A percentile compares a stretch with the other conserved stretches of the same genome.
Conservation (phyloP, 1,284 basidiomycete genomes). For the Ganoderma lingzhi region DNA sequence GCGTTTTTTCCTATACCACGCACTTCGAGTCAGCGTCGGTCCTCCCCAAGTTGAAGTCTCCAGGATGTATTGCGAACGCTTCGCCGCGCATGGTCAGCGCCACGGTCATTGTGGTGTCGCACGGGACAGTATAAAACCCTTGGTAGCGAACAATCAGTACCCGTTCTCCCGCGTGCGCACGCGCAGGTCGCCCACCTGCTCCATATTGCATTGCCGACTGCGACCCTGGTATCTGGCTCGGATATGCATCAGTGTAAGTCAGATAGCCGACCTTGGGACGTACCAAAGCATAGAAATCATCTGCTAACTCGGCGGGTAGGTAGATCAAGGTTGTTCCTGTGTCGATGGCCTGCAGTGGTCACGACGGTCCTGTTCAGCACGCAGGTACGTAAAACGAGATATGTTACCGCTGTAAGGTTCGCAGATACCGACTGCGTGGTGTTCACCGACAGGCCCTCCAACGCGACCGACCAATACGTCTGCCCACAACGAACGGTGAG, state of each 20-base stretch:
- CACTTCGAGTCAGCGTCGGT: slow-evolving; percentile 42
- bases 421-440: slow-evolving; percentile 30
- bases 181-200: slow-evolving; percentile 41
- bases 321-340: slow-evolving; percentile 70
- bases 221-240: slow-evolving; percentile 57
- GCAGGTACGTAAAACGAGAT: not conserved
- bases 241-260: not conserved
- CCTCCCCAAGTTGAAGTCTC: slow-evolving; percentile 76
- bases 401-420: slow-evolving; percentile 47
- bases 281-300: slow-evolving; percentile 53
- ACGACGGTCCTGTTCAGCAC: not conserved
- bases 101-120: slow-evolving; percentile 45
- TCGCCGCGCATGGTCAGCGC: slow-evolving; percentile 63
- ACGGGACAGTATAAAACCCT: slow-evolving; percentile 64
- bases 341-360: slow-evolving; percentile 58
- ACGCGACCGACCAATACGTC: slow-evolving; percentile 64
- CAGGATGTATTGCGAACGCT: slow-evolving; percentile 56
- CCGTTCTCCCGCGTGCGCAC: not conserved
- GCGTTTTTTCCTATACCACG: slow-evolving; percentile 8
- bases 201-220: slow-evolving; percentile 50
- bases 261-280: slow-evolving; percentile 11
- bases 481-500: slow-evolving; percentile 30
- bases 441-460: slow-evolving; percentile 53
- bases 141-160: not conserved
- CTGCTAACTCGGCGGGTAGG: slow-evolving; percentile 49